Evolutionary conservation across 129 eudicot species (phyloP).

Genomic region (Centrapalus pauciflorus): DNA sequence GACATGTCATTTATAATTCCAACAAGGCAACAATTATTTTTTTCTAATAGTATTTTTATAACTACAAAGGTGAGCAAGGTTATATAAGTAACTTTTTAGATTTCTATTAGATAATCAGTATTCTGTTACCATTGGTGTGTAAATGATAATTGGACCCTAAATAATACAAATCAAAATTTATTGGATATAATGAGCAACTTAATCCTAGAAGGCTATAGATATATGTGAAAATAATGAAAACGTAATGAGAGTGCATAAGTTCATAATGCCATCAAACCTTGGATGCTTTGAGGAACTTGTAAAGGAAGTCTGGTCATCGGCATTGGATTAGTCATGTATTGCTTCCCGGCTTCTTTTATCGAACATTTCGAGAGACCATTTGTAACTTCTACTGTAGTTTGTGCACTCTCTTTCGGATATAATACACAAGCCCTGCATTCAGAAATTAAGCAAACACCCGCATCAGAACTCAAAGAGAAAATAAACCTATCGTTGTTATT

Average conservation of each 20-base stretch:
- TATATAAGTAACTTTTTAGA: too few species aligned
- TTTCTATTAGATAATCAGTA: too few species aligned
- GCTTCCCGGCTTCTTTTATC: slow-evolving; percentile 73
- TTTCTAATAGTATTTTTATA: too few species aligned
- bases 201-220: not conserved
- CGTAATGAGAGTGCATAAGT: not conserved
- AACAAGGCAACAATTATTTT: too few species aligned
- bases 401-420: slow-evolving; percentile 68
- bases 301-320: slow-evolving; percentile 76
- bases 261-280: slow-evolving; percentile 38
- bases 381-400: slow-evolving; percentile 51
- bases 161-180: not conserved
- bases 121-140: too few species aligned
- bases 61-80: too few species aligned
- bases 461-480: not conserved
- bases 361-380: slow-evolving; percentile 72
- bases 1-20: too few species aligned
- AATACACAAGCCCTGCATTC: slow-evolving; percentile 72
- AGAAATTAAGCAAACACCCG: slow-evolving; percentile 1
- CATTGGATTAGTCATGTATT: slow-evolving; percentile 42
- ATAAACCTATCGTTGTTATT: not conserved
- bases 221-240: not conserved
- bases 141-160: too few species aligned
- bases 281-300: slow-evolving; percentile 69
- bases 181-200: not conserved